Evolutionary conservation across 73 alveolate species (phyloP), one percentile per base, ranked within the genome.

Genomic region (Effrenium voratum): DNA sequence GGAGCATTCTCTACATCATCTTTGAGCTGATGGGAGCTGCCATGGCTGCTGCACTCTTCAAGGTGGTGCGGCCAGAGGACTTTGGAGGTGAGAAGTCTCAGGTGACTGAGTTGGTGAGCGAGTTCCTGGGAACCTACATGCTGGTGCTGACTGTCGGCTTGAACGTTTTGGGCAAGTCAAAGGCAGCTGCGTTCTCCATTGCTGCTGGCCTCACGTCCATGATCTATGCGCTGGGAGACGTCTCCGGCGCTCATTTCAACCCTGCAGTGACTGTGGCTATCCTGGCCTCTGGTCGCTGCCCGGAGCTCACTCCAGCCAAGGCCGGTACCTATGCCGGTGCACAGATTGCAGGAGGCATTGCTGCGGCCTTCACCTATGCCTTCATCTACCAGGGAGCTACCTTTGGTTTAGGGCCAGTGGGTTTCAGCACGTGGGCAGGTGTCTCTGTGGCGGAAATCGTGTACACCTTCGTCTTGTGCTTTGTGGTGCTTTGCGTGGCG

Each of bases 61-160:
- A 68, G 50, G 76, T 90, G 73, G 72, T 63, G 50, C 96, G 96
- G 32, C 96, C 96, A 19, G 96, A 66, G 38, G 96, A 88, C 52
- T 68, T 88, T 52, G 96, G 86, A 4, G 86, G 83, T 8, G 96
- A 88, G 86, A 60, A 68, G 85, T 50, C 86, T 16, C 85, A 66
- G 80, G 22, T 45, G 34, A 66, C 96, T 2, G 85, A 88, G 72
- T 55, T 88, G 63, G 96, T 68, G 73, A 88, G 96, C 41, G 96
- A 88, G 80, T 88, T 88, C 96, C 38, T 88, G 70, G 96, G 96
- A 40, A 88, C 96, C 38, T 88, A 88, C 96, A 88, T 88, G 96
- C 52, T 88, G 96, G 85, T 68, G 43, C 85, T 88, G 70, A 88
- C 96, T 4, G 96, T 88, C 12, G 96, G 96, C 22, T 52, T 88